phyloP scores from a whole-genome alignment of 2,329 filamentous ascomycete species.

The Phyllosticta citribraziliensis region DNA sequence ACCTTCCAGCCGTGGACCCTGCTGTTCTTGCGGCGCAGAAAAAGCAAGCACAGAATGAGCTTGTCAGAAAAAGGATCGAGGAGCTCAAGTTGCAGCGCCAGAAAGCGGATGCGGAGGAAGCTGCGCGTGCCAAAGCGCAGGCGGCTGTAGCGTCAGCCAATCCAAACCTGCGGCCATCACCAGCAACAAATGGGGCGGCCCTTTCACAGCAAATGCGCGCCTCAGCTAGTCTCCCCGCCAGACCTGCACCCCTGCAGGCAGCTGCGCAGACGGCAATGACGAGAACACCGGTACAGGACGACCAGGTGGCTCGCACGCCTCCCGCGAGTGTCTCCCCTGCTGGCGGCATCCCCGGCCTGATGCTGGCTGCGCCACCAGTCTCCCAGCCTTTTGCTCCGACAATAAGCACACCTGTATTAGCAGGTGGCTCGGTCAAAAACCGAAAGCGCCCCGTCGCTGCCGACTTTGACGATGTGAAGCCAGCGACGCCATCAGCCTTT shows the following conservation, averaged over 20 bases:
- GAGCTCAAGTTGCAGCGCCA: slow-evolving; percentile 31
- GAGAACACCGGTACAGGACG: not conserved
- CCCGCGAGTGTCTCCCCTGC: slow-evolving; percentile 14
- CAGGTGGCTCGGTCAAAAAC: not conserved
- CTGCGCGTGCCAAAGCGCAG: slow-evolving; percentile 7
- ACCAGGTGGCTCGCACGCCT: not conserved
- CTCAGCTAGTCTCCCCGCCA: not conserved
- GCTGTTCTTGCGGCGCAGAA: slow-evolving; percentile 31
- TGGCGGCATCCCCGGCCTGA: slow-evolving; percentile 43
- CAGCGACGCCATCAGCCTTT: slow-evolving; percentile 15
- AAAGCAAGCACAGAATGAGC: slow-evolving; percentile 59
- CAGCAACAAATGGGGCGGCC: not conserved
- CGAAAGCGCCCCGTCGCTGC: slow-evolving; percentile 48
- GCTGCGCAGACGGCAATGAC: not conserved
- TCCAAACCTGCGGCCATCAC: not conserved
- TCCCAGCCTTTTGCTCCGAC: not conserved
- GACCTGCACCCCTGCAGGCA: not conserved
- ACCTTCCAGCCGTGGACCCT: not conserved
- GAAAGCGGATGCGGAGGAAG: slow-evolving; percentile 1
- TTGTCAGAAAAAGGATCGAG: slow-evolving; percentile 70
- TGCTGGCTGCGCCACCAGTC: slow-evolving; percentile 31
- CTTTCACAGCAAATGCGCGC: not conserved
- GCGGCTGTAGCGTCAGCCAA: not conserved
- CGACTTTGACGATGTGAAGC: slow-evolving; percentile 9
- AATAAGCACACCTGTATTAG: not conserved